Evolutionary conservation across 768 basidiomycete genomes (phyloP).

Genomic region (Macrolepiota fuliginosa): DNA sequence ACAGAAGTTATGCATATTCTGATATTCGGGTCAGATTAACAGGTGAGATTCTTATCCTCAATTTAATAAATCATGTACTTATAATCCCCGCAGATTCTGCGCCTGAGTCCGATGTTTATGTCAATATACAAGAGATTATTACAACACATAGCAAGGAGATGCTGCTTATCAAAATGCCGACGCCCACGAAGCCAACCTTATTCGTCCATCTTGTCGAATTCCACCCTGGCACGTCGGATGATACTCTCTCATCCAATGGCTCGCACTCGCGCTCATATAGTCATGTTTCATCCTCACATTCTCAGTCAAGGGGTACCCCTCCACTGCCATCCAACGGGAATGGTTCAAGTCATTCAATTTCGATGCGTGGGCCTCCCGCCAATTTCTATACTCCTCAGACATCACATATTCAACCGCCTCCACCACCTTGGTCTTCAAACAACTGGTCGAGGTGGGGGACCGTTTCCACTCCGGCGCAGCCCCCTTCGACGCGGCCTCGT

Average conservation of each 20-base stretch:
- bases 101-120: slow-evolving; percentile 49
- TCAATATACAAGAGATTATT: slow-evolving; percentile 72
- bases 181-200: slow-evolving; percentile 62
- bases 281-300: slow-evolving; percentile 7
- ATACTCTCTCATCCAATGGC: slow-evolving; percentile 1
- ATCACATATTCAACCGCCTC: slow-evolving; percentile 20
- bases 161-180: slow-evolving; percentile 63
- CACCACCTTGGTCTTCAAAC: slow-evolving; percentile 42
- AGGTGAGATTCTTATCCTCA: slow-evolving; percentile 30
- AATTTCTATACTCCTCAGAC: slow-evolving; percentile 10
- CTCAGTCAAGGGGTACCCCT: slow-evolving; percentile 8
- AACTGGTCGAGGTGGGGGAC: slow-evolving; percentile 36
- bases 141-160: slow-evolving; percentile 72
- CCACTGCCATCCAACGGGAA: slow-evolving; percentile 11
- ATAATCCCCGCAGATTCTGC: slow-evolving; percentile 16
- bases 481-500: slow-evolving; percentile 36
- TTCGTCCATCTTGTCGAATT: slow-evolving; percentile 73
- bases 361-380: slow-evolving; percentile 14
- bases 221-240: slow-evolving; percentile 45
- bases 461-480: slow-evolving; percentile 42
- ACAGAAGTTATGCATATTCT: slow-evolving; percentile 65
- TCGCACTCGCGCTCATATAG: slow-evolving; percentile 4
- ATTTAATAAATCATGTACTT: slow-evolving; percentile 6
- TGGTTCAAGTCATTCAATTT: slow-evolving; percentile 6
- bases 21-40: slow-evolving; percentile 69